Percentiles rank a stretch among this genome's conserved stretches.
These are phyloP conservation scores for Ganoderma resinaceum DNA, from an alignment of 1,284 basidiomycete species.

Conservation along the genomic window DNA sequence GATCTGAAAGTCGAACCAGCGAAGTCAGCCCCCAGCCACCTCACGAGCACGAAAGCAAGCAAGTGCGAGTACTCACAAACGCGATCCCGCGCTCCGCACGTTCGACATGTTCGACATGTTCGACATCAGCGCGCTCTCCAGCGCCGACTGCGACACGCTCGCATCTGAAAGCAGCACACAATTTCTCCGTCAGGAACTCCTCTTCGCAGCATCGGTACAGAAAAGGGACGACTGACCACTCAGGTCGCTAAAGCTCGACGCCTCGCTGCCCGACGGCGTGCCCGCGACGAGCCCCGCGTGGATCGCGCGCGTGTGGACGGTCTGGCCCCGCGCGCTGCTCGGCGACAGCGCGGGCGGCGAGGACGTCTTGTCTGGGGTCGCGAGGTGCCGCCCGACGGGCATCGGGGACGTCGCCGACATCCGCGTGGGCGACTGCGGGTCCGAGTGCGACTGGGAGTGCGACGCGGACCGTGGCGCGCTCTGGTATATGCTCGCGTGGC, in stretches of 20 bases:
- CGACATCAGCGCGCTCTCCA: constrained; percentile 79
- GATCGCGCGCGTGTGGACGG: constrained; percentile 41
- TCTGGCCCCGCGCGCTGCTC: constrained; percentile 55
- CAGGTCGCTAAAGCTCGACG: constrained; percentile 84
- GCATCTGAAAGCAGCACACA: constrained; percentile 53
- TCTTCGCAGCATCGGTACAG: background rate
- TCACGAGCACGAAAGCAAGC: too few species aligned
- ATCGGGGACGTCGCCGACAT: constrained; percentile 50
- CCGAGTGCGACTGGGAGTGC: constrained; percentile 24
- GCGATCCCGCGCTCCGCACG: constrained; percentile 38
- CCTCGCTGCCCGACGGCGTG: constrained; percentile 64
- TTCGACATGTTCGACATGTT: constrained; percentile 63
- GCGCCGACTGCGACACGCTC: constrained; percentile 72
- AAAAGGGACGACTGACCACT: constrained; percentile 68
- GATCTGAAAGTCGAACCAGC: constrained; percentile 15
- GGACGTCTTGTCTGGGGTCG: constrained; percentile 61
- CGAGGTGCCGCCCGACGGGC: constrained; percentile 48
- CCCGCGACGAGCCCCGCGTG: constrained; percentile 39
- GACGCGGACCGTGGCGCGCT: constrained; percentile 16
- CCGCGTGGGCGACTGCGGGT: constrained; percentile 24
- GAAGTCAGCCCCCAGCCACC: background rate
- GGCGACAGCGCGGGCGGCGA: constrained; percentile 66
- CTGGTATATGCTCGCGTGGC: background rate
- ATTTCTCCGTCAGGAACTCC: background rate
- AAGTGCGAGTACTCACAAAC: constrained; percentile 27